These are phyloP conservation scores for Fusarium hostae DNA, from an alignment of 2,329 filamentous ascomycete genomes.

Conservation along the genomic window DNA sequence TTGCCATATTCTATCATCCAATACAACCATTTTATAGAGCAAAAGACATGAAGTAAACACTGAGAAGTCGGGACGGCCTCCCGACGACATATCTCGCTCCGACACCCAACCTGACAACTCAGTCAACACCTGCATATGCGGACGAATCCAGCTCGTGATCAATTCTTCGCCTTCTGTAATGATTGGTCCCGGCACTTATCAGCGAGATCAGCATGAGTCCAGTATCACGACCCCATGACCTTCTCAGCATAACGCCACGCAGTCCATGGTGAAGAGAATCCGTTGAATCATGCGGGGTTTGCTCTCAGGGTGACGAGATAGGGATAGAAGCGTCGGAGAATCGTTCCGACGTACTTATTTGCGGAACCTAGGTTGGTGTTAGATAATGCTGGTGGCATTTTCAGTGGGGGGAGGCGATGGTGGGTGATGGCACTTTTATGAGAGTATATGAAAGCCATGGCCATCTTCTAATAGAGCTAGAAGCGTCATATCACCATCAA, in stretches of 20 bases:
- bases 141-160: slow-evolving; percentile 9
- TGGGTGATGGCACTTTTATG: not conserved
- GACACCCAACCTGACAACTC: slow-evolving; percentile 1
- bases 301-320: slow-evolving; percentile 1
- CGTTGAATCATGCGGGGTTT: not conserved
- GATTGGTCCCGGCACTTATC: slow-evolving; percentile 9
- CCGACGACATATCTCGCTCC: slow-evolving; percentile 17
- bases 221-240: slow-evolving; percentile 28
- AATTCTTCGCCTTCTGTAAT: not conserved
- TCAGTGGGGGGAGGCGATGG: not conserved
- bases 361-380: not conserved
- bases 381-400: not conserved
- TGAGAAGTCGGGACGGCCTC: slow-evolving; percentile 17
- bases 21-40: not conserved
- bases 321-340: slow-evolving; percentile 10
- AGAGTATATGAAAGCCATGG: not conserved
- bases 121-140: not conserved
- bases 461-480: not conserved
- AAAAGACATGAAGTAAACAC: not conserved
- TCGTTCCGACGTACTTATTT: not conserved
- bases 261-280: not conserved
- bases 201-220: slow-evolving; percentile 17
- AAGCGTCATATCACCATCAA: accelerated
- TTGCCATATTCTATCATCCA: no score
- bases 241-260: slow-evolving; percentile 20